Evolutionary conservation across 345 rosid genomes (phyloP), one percentile per base, ranked within the genome.

Genomic region (Eucalyptus marginata): DNA sequence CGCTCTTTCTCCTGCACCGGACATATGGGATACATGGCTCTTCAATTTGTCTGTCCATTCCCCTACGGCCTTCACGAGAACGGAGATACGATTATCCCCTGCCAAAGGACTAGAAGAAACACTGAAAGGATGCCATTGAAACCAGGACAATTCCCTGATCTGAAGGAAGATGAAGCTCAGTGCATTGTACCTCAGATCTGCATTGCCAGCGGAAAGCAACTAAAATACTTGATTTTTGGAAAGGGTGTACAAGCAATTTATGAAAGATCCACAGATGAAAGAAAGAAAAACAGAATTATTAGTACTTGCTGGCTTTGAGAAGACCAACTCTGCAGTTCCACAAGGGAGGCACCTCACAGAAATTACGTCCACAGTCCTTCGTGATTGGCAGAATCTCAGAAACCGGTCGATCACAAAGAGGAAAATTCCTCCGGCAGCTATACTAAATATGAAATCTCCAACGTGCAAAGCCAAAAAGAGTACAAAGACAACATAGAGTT

Each of bases 121-220:
- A 89, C 99, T 96, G 90, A 97, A 97, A 87, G 98, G 99, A 93
- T 97, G 99, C 99, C 99, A 97, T 79, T 96, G 99, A 91, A 95
- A 91, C 98, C 98, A 96, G 33, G 99, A 97, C 51, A 97, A 54
- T 88, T 95, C 97, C 89, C 95, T 93, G 66, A 96, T 92, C 95
- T 96, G 99, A 89, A 97, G 94, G 93, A 97, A 97, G 83, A 97
- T 87, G 80, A 97, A 96, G 88, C 99, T 96, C 86, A 97, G 95
- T 15, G 99, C 97, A 87, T 95, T 96, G 92, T 97, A 96, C 40
- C 90, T 87, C 91, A 97, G 89, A 93, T 91, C 99, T 97, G 87
- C 88, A 89, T 49, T 59, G n/a, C 86, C 13, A 44, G 88, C 29
- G 86, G 29, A 31, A 29, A 50, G 52, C 9, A 5, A 24, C 62